Base-by-base conservation (phyloP, 73 alveolate genomes). In the Uronychia binucleata region DNA sequence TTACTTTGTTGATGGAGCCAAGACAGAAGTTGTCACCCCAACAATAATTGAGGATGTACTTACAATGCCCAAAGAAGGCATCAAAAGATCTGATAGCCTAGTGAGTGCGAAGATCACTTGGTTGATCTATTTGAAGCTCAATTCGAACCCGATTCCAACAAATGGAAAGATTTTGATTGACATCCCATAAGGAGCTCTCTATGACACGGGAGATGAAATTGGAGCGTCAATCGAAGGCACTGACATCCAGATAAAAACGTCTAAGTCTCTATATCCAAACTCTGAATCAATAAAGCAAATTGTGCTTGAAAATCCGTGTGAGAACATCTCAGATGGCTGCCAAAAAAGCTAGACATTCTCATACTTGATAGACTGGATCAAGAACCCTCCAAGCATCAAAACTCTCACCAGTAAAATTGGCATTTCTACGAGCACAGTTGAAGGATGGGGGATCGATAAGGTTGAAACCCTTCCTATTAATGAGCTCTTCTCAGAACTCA, bases 1-100 rank as follows among this genome's bases (percentile, higher is more conserved):
- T 59, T 90, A 85, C 58, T 90, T 59, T 60, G 77, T 90, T 34
- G 95, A 90, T 85, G 92, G 86, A 19, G 67, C 80, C 27, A 27
- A 86, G 0, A 34, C 77, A 30, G 84, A 79, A 0, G 82, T 75
- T 74, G 88, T 86, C 0, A 75, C 83, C 25, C 95, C 95, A 34
- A 75, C 78, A 27, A 58, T 90, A 25, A 33, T 74, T 1, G 91
- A 87, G 31, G 89, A 88, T 74, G 46, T 77, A 34, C 27, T 90
- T 30, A 80, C 75, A 5, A 28, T 90, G 0, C 88, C 91, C 1
- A 74, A 87, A n/a, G 91, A 91, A 0, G 92, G 85, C 60, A 89
- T 89, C 26, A 58, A 79, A n/a, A 84, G 95, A 32, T 74, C 89
- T n/a, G 74, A 46, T 31, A 85, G 85, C 78, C 78, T 57, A n/a